phyloP scores from a whole-genome alignment of 1,284 basidiomycete species.

The Entoloma clypeatum region DNA sequence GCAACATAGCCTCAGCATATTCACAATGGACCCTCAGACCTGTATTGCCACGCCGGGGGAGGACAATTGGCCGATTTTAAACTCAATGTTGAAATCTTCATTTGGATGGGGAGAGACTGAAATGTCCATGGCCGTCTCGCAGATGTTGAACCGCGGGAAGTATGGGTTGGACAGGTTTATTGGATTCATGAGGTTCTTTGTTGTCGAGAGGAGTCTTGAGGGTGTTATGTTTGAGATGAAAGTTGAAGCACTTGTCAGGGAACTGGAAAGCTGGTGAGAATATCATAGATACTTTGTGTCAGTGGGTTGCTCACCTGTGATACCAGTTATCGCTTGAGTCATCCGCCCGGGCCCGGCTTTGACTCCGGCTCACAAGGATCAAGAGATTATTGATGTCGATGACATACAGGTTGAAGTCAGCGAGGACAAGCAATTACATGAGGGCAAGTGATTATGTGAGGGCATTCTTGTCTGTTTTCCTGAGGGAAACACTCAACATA shows the following conservation, averaged over 20 bases:
- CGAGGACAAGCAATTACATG: neutral
- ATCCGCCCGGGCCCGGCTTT: no score
- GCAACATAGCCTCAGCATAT: no score
- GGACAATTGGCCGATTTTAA: no score
- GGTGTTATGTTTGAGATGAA: neutral
- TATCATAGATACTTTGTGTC: neutral
- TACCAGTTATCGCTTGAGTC: neutral
- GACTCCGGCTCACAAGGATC: no score
- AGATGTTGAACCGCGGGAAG: neutral
- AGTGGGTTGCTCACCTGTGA: neutral
- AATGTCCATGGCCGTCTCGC: neutral
- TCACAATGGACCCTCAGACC: no score
- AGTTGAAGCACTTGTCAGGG: neutral
- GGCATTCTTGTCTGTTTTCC: neutral
- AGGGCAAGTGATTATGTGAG: neutral
- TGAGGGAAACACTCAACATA: neutral
- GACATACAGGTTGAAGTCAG: no score
- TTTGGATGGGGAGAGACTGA: neutral
- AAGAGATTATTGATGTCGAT: conserved; percentile 1
- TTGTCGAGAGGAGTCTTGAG: neutral
- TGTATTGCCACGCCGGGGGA: no score
- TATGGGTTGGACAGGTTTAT: neutral
- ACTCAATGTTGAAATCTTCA: no score
- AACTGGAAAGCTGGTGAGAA: neutral
- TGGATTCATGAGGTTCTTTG: neutral